Evolutionary conservation across 176 grass and related monocot genomes (phyloP).

Genomic region (Aegilops umbellulata): DNA sequence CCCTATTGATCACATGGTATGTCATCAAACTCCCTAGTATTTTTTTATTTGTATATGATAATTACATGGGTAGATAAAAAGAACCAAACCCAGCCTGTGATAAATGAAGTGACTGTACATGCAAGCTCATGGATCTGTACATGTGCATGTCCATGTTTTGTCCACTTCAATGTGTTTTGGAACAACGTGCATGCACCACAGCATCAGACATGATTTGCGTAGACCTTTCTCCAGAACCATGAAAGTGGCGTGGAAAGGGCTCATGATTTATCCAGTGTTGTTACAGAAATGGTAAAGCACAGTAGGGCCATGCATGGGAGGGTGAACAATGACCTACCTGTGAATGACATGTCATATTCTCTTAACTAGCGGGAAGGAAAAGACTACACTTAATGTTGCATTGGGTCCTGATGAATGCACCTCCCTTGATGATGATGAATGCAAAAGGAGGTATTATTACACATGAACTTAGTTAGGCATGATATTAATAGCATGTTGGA

Average conservation of each 20-base stretch:
- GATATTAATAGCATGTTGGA: not conserved
- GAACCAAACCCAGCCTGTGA: not conserved
- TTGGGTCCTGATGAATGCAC: slow-evolving; percentile 8
- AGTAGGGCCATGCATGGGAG: slow-evolving; percentile 7
- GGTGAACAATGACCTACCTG: slow-evolving; percentile 5
- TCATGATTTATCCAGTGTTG: slow-evolving; percentile 32
- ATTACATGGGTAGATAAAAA: not conserved
- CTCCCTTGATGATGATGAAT: not conserved
- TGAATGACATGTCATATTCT: slow-evolving; percentile 24
- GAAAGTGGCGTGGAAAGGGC: slow-evolving; percentile 21
- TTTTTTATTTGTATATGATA: not conserved
- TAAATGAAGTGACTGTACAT: slow-evolving; percentile 20
- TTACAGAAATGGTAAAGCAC: slow-evolving; percentile 42
- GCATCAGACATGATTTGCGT: slow-evolving; percentile 17
- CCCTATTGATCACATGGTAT: not conserved
- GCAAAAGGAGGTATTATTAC: not conserved
- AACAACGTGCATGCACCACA: slow-evolving; percentile 16
- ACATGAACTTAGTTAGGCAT: not conserved
- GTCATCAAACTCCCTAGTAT: not conserved
- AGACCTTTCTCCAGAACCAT: slow-evolving; percentile 35
- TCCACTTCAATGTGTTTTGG: slow-evolving; percentile 22
- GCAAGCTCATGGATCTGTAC: slow-evolving; percentile 11
- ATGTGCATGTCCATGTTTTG: slow-evolving; percentile 9
- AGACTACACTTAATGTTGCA: not conserved
- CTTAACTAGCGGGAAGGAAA: slow-evolving; percentile 25